Conservation (phyloP, 2,329 filamentous ascomycete species). For the Hysterium pulicare region DNA sequence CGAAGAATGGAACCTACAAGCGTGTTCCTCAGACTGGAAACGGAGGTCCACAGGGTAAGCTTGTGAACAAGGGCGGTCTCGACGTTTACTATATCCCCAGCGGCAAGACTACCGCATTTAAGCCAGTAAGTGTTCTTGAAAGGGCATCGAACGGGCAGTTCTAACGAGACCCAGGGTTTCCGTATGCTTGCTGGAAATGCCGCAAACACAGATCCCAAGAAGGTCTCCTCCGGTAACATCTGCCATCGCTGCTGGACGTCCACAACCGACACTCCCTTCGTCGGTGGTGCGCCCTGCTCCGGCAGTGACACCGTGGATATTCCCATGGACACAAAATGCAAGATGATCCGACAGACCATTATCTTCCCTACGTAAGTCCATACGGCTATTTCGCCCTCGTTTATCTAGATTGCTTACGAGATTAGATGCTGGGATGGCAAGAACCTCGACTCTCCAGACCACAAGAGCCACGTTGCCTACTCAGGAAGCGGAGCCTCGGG, state of each 20-base stretch:
- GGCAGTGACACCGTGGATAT: constrained; percentile 52
- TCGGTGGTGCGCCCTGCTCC: constrained; percentile 50
- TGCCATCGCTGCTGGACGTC: constrained; percentile 41
- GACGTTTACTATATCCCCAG: constrained; percentile 35
- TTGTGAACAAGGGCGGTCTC: constrained; percentile 33
- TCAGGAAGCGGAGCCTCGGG: constrained; percentile 45
- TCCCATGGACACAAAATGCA: constrained; percentile 45
- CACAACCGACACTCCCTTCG: constrained; percentile 46
- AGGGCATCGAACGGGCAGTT: background rate
- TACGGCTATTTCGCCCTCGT: background rate
- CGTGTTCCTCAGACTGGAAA: constrained; percentile 31
- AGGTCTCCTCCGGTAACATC: constrained; percentile 27
- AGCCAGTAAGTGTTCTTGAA: constrained; percentile 18
- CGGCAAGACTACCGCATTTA: constrained; percentile 33
- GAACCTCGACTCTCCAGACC: constrained; percentile 31
- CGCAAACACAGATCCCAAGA: constrained; percentile 27
- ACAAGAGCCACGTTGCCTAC: constrained; percentile 46
- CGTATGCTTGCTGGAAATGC: constrained; percentile 32
- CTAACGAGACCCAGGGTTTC: constrained; percentile 21
- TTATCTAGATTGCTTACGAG: background rate
- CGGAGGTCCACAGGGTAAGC: constrained; percentile 31
- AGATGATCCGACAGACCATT: constrained; percentile 54
- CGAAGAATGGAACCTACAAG: constrained; percentile 30
- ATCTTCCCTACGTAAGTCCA: constrained; percentile 41
- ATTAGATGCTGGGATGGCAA: constrained; percentile 27